Base-by-base conservation (phyloP, 106 monocot species). In the Dactylorhiza incarnata region DNA sequence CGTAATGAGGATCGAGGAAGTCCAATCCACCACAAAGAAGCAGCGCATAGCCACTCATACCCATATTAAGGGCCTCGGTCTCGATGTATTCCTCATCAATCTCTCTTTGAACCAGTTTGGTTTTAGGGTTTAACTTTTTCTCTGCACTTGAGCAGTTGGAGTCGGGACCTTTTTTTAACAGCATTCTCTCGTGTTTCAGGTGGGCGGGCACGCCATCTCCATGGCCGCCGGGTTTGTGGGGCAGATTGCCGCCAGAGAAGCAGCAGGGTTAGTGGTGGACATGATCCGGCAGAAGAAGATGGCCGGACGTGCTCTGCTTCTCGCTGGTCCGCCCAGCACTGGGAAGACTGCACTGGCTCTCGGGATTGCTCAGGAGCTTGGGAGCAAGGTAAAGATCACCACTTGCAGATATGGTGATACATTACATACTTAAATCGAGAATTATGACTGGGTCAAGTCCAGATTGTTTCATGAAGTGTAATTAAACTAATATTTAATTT, bases 241-340 rank as follows among this genome's bases (percentile, higher is more conserved):
- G 25, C 94, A 99, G 84, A 84, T 74, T 77, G 72, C 69, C 47
- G 97, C 97, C 47, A 75, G 97, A 74, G 94, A 99, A 80, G 94
- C 94, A 17, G 82, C 89, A 49, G 97, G 97, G 8, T 80, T 99
- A 46, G 97, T 99, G 16, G 97, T 94, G 68, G 97, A 97, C 59
- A 97, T 97, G 91, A 97, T 97, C 29, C 89, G 97, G 48, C 91
- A 89, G 82, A 97, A 99, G 85, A 99, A 99, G 83, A 99, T 99
- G 97, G 97, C 97, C 9, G 97, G 97, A 1, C 61, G 89, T 51
- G 97, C 97, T 7, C 86, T 97, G 20, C 84, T 97, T 17, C 81
- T 97, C 11, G 94, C 94, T 4, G 97, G 94, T 4, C 94, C 97
- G 16, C 97, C 97, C 46, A 94, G 91, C 78, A 94, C 97, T 0